Evolutionary conservation across 345 rosid species (phyloP).

Genomic region (Leavenworthia alabamica): DNA sequence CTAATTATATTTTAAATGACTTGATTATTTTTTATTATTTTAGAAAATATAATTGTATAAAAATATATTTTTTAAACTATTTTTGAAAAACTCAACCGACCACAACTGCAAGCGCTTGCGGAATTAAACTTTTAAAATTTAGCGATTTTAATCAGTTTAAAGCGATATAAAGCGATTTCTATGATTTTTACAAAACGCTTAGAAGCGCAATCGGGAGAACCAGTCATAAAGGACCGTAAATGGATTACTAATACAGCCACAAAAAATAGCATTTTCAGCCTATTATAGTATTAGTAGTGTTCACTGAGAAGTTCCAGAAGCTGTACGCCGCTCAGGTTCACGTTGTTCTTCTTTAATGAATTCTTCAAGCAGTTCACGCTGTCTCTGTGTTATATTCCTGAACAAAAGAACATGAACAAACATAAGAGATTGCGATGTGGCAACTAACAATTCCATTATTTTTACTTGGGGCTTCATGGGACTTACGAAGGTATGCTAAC

Average conservation of each 20-base stretch:
- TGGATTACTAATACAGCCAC: conserved; percentile 1
- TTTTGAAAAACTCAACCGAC: too few relatives aligned
- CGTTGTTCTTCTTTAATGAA: conserved; percentile 86
- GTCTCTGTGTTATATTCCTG: conserved; percentile 76
- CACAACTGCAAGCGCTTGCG: too few relatives aligned
- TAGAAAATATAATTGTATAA: too few relatives aligned
- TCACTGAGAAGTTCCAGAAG: conserved; percentile 76
- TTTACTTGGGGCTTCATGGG: background rate
- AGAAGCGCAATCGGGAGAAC: too few relatives aligned
- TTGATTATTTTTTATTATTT: too few relatives aligned
- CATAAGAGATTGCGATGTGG: background rate
- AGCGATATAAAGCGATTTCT: too few relatives aligned
- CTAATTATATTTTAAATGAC: too few relatives aligned
- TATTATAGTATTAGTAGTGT: background rate
- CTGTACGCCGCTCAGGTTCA: conserved; percentile 56
- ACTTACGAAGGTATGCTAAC: conserved; percentile 86
- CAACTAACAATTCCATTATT: background rate
- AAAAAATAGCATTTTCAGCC: background rate
- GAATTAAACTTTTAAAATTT: too few relatives aligned
- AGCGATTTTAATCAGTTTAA: too few relatives aligned
- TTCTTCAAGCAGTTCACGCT: conserved; percentile 85
- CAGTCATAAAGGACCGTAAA: background rate
- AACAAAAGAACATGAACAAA: background rate
- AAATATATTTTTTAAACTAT: too few relatives aligned
- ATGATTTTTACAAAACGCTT: too few relatives aligned